Evolutionary conservation across 78 protist species (phyloP).

Genomic region (Dictyostelium citrinum): DNA sequence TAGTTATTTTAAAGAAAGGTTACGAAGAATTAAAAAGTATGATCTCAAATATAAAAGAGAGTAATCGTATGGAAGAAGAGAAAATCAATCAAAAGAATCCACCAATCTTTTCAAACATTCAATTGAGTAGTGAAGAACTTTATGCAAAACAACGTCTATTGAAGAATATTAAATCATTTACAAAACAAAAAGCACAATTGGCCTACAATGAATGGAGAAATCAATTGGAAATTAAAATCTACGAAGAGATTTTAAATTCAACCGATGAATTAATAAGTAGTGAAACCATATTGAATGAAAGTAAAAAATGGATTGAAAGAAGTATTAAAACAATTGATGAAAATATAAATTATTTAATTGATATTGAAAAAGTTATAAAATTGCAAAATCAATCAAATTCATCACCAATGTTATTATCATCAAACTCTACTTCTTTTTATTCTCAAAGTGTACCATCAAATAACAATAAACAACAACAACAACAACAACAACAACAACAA

Average conservation of each 20-base stretch:
- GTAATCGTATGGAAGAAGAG: slow-evolving; percentile 17
- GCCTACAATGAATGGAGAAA: slow-evolving; percentile 29
- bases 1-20: neutral
- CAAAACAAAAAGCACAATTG: slow-evolving; percentile 4
- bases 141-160: slow-evolving; percentile 34
- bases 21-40: slow-evolving; percentile 24
- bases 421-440: neutral
- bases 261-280: neutral
- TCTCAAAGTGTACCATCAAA: neutral
- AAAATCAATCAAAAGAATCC: slow-evolving; percentile 34
- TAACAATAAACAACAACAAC: neutral
- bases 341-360: neutral
- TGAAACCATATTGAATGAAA: neutral
- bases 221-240: slow-evolving; percentile 26
- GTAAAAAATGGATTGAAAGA: neutral
- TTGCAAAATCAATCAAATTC: too few relatives aligned
- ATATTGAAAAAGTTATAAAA: neutral
- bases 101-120: slow-evolving; percentile 37
- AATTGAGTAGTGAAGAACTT: slow-evolving; percentile 32
- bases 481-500: neutral
- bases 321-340: neutral
- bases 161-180: slow-evolving; percentile 47
- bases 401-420: neutral
- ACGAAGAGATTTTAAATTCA: slow-evolving; percentile 3
- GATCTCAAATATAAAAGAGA: slow-evolving; percentile 21